These are phyloP conservation scores for Ascochyta clinopodiicola DNA, from an alignment of 2,329 filamentous ascomycete genomes.

Conservation along the genomic window DNA sequence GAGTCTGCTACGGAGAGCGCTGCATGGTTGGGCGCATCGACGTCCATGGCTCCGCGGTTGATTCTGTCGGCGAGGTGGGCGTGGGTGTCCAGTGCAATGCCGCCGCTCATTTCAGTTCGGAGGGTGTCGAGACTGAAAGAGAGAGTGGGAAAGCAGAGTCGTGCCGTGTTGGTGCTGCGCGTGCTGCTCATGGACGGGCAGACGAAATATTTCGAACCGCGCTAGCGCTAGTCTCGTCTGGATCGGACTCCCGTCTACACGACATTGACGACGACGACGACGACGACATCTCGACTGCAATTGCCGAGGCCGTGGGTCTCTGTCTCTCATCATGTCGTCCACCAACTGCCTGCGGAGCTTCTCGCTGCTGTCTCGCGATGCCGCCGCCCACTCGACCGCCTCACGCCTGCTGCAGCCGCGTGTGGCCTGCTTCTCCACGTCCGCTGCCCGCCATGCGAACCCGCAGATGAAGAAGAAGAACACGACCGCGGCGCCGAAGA, in stretches of 20 bases:
- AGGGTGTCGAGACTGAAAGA: neutral
- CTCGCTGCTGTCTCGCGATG: slow-evolving; percentile 41
- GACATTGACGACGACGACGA: neutral
- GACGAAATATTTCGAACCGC: slow-evolving; percentile 27
- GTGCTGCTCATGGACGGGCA: slow-evolving; percentile 3
- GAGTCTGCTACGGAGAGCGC: slow-evolving; percentile 44
- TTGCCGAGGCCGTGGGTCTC: slow-evolving; percentile 38
- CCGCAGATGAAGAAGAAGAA: slow-evolving; percentile 36
- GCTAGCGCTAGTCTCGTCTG: slow-evolving; percentile 16
- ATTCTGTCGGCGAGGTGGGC: slow-evolving; percentile 40
- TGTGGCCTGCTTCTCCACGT: slow-evolving; percentile 46
- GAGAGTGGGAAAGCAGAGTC: neutral
- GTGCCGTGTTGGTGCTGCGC: slow-evolving; percentile 5
- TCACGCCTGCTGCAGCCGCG: slow-evolving; percentile 35
- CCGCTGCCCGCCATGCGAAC: slow-evolving; percentile 36
- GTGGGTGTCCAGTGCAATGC: slow-evolving; percentile 33
- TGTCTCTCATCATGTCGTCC: slow-evolving; percentile 37
- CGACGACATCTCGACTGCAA: slow-evolving; percentile 30
- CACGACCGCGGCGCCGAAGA: slow-evolving; percentile 39
- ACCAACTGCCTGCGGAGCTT: slow-evolving; percentile 42
- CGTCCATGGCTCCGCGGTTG: slow-evolving; percentile 43
- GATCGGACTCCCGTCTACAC: slow-evolving; percentile 9
- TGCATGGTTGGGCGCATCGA: slow-evolving; percentile 28
- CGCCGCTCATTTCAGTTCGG: slow-evolving; percentile 42
- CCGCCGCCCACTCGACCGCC: slow-evolving; percentile 26